Conservation (phyloP, 2,329 filamentous ascomycete species). For the Coniochaeta sp. region DNA sequence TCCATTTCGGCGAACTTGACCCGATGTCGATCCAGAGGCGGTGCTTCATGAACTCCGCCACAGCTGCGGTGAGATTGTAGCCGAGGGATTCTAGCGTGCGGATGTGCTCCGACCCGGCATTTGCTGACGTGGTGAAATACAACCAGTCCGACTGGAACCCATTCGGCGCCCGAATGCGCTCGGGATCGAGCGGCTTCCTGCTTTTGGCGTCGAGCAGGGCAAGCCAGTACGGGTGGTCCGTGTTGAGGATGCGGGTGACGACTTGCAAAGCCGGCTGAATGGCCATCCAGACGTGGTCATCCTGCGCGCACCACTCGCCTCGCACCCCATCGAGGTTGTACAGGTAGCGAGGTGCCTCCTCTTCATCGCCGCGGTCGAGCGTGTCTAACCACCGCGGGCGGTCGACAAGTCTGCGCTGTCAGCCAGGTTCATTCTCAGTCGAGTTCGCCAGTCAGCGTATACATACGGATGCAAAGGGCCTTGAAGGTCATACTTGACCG, state of each 20-base stretch:
- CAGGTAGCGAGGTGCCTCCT: neutral
- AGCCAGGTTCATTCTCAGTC: no score
- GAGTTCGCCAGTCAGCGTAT: no score
- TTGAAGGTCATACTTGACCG: neutral
- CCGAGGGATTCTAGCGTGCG: neutral
- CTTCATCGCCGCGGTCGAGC: neutral
- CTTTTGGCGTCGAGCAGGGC: slow-evolving; percentile 2
- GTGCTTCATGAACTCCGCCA: neutral
- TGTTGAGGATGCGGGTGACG: slow-evolving; percentile 6
- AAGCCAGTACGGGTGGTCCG: slow-evolving; percentile 7
- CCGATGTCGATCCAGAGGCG: neutral
- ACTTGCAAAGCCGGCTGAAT: slow-evolving; percentile 11
- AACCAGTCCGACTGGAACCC: neutral
- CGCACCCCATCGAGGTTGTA: slow-evolving; percentile 8
- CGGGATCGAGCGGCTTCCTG: neutral
- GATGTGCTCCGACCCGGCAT: neutral
- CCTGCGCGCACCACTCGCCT: slow-evolving; percentile 5
- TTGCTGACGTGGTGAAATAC: neutral
- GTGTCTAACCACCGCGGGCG: neutral
- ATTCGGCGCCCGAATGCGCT: neutral
- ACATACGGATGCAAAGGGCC: slow-evolving; percentile 6
- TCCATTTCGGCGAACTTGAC: neutral
- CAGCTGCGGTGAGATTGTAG: neutral
- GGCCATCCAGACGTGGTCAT: slow-evolving; percentile 8
- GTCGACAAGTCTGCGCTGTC: neutral